phyloP scores from a whole-genome alignment of 352 stramenopile species.

The Globisporangium rhizosaccharum region DNA sequence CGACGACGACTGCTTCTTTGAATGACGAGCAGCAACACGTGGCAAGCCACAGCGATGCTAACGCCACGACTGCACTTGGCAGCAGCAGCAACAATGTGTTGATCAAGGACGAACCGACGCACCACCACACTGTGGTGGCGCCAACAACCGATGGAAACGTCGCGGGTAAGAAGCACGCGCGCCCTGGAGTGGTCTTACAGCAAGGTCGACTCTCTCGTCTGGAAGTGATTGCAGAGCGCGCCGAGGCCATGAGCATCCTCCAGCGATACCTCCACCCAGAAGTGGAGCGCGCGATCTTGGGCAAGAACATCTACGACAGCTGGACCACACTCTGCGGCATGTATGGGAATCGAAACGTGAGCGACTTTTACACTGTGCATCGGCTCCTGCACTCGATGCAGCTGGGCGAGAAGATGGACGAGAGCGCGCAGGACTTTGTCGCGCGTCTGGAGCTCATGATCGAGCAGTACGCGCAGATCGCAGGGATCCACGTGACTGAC shows the following conservation, averaged over 20 bases:
- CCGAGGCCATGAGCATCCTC: constrained; percentile 42
- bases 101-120: constrained; percentile 13
- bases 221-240: constrained; percentile 32
- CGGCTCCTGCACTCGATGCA: constrained; percentile 36
- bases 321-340: constrained; percentile 38
- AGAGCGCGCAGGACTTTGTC: constrained; percentile 32
- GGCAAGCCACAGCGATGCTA: too few species aligned
- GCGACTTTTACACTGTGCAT: constrained; percentile 38
- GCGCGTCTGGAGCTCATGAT: constrained; percentile 33
- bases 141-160: neutral
- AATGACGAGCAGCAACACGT: too few species aligned
- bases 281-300: constrained; percentile 37
- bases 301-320: constrained; percentile 50
- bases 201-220: constrained; percentile 25
- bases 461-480: constrained; percentile 32
- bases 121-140: neutral
- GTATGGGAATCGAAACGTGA: constrained; percentile 28
- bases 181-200: neutral
- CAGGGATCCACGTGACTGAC: constrained; percentile 33
- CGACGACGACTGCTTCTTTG: neutral
- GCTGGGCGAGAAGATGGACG: constrained; percentile 30
- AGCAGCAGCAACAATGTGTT: constrained; percentile 1
- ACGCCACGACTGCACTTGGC: too few species aligned
- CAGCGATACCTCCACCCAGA: constrained; percentile 41
- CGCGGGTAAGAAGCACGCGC: constrained; percentile 5